Evolutionary conservation across 108 stramenopile genomes (phyloP), one percentile per base, ranked within the genome.

Genomic region (Discostella pseudostelligera): DNA sequence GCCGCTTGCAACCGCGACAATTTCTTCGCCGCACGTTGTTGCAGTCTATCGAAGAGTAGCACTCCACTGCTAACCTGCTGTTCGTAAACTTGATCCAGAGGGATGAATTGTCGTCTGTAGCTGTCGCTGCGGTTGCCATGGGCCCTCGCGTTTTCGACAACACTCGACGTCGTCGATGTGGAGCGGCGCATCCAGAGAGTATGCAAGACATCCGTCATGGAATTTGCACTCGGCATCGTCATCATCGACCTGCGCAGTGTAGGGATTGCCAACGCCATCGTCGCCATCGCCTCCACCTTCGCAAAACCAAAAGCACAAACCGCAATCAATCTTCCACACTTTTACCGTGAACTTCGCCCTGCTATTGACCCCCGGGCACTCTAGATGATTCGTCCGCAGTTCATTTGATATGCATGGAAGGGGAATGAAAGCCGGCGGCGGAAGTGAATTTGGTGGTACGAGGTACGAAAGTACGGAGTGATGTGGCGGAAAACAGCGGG

Each of bases 1-100:
- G 81, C 81, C 22, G 51, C 47, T 69, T 88, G 84, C 8, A 84
- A 58, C 32, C 83, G 69, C 22, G 58, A 62, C 50, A 88, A 57
- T 56, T 83, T 70, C 49, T 75, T 81, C 17, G 83, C 87, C 1
- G 82, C 81, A 37, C 55, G 62, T 35, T 63, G 48, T 66, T 88
- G 87, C 2, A 69, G 77, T n/a, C 42, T 61, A 63, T 88, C 76
- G 48, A 62, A 73, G 29, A 78, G 9, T 14, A 78, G 44, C 28
- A 48, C 56, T 24, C 71, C 59, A 0, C 22, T 13, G 0, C 55
- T 13, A 47, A 72, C 54, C 36, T 66, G 56, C 36, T 59, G 47
- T 55, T 59, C 25, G 36, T 56, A 51, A 40, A 56, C 25, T 44
- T 65, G 40, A 20, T 24, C 32, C 39, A 55, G 32, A 2, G 54